Evolutionary conservation across 2,329 filamentous ascomycete genomes (phyloP).

Genomic region (Neurospora sp.): DNA sequence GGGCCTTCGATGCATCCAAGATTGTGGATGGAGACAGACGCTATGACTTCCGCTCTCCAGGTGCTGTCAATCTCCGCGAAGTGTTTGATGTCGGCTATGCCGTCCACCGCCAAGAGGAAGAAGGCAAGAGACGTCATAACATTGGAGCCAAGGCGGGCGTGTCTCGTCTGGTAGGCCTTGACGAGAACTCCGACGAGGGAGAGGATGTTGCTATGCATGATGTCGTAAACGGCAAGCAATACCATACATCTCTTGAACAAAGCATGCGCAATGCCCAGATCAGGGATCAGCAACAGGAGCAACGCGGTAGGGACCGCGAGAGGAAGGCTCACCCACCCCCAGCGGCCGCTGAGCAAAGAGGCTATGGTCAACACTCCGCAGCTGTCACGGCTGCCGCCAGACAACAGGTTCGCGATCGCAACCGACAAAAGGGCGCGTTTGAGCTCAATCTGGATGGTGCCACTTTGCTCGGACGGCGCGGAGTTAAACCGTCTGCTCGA

Average conservation of each 20-base stretch:
- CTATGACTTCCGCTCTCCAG: conserved; percentile 90
- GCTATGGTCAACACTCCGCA: conserved; percentile 84
- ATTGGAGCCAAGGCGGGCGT: conserved; percentile 62
- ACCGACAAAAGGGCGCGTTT: conserved; percentile 69
- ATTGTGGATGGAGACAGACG: conserved; percentile 54
- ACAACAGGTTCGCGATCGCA: conserved; percentile 61
- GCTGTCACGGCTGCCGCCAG: conserved; percentile 75
- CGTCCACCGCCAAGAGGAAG: conserved; percentile 92
- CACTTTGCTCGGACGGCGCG: conserved; percentile 69
- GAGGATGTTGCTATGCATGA: conserved; percentile 33
- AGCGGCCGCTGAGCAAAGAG: conserved; percentile 38
- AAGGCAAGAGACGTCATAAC: conserved; percentile 83
- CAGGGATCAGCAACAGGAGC: conserved; percentile 47
- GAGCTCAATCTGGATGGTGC: conserved; percentile 88
- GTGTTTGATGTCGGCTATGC: conserved; percentile 98
- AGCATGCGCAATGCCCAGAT: conserved; percentile 80
- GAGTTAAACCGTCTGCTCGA: conserved; percentile 35
- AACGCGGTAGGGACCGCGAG: conserved; percentile 41
- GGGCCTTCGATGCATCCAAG: conserved; percentile 47
- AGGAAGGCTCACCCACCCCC: conserved; percentile 17
- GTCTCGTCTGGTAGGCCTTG: conserved; percentile 49
- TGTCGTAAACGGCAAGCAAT: conserved; percentile 40
- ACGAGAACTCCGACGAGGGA: conserved; percentile 58
- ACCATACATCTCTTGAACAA: conserved; percentile 55
- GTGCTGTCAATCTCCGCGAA: conserved; percentile 88